phyloP scores from a whole-genome alignment of 1,284 basidiomycete genomes.

The Uromyces viciae-fabae region DNA sequence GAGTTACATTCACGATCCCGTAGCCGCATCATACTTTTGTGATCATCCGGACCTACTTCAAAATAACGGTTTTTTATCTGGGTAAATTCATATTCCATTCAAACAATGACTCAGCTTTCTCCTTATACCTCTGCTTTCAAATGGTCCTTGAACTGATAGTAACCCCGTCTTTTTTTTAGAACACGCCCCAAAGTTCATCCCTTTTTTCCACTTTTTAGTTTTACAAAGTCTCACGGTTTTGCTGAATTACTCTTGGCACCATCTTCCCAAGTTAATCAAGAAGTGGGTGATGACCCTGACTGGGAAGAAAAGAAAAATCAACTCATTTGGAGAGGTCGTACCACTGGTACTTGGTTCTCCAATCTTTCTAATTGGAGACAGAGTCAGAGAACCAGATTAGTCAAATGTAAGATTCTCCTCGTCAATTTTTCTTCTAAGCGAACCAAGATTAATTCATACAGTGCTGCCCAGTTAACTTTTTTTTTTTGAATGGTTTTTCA shows the following conservation, averaged over 20 bases:
- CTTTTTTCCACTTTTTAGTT: constrained; percentile 35
- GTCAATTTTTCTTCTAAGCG: background rate
- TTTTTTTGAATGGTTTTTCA: background rate
- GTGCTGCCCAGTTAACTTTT: background rate
- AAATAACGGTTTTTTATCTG: constrained; percentile 33
- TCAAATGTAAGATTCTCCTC: constrained; percentile 16
- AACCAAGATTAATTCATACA: background rate
- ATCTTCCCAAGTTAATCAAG: background rate
- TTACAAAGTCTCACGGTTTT: constrained; percentile 33
- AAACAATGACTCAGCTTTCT: background rate
- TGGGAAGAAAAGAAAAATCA: constrained; percentile 58
- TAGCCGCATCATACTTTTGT: constrained; percentile 26
- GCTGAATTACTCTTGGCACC: constrained; percentile 29
- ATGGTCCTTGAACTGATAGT: background rate
- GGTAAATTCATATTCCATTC: background rate
- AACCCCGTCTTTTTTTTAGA: background rate
- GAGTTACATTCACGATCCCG: constrained; percentile 37
- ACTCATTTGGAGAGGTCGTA: constrained; percentile 56
- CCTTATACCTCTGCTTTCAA: background rate
- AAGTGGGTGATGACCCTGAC: constrained; percentile 55
- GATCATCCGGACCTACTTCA: constrained; percentile 19
- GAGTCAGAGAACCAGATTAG: constrained; percentile 22
- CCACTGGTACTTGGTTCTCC: constrained; percentile 24
- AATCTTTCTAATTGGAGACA: constrained; percentile 18
- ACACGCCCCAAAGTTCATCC: constrained; percentile 32